Conservation (phyloP, 1,284 basidiomycete genomes). For the Farysia itapuensis region DNA sequence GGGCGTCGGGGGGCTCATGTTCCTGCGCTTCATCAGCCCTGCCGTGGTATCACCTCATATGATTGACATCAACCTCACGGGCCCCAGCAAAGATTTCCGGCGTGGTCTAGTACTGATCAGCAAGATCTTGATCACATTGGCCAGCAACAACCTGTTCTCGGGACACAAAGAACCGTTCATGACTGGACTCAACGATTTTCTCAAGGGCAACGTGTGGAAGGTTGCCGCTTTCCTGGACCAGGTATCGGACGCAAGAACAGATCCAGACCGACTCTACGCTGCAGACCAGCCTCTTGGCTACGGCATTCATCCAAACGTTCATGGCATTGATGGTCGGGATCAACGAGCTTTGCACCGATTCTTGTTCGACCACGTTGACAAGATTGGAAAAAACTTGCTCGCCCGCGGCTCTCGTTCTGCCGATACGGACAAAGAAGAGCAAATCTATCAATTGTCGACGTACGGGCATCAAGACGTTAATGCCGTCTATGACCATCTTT, state of each 20-base stretch:
- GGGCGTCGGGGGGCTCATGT: slow-evolving; percentile 54
- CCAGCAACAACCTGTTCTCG: slow-evolving; percentile 52
- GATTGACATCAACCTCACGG: slow-evolving; percentile 54
- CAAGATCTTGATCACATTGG: slow-evolving; percentile 54
- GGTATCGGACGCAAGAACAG: slow-evolving; percentile 50
- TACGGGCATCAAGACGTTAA: neutral
- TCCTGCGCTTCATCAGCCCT: slow-evolving; percentile 54
- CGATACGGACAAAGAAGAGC: neutral
- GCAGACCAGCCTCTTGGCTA: slow-evolving; percentile 53
- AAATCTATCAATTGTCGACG: neutral
- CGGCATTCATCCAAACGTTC: slow-evolving; percentile 50
- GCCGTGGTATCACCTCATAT: slow-evolving; percentile 53
- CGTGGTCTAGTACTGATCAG: slow-evolving; percentile 50
- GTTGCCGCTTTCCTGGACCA: slow-evolving; percentile 53
- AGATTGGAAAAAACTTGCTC: slow-evolving; percentile 45
- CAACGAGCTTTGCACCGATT: slow-evolving; percentile 44
- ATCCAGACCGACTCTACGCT: slow-evolving; percentile 50
- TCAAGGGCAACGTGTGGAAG: slow-evolving; percentile 53
- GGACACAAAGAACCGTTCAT: slow-evolving; percentile 55
- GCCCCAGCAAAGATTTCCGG: slow-evolving; percentile 43
- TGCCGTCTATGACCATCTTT: slow-evolving; percentile 42
- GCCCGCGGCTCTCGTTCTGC: slow-evolving; percentile 8
- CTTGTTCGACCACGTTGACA: slow-evolving; percentile 50
- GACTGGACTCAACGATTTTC: slow-evolving; percentile 53
- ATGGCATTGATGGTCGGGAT: slow-evolving; percentile 46